These are phyloP conservation scores for Vanrija sp. DNA, from an alignment of 1,284 basidiomycete genomes.

Conservation along the genomic window DNA sequence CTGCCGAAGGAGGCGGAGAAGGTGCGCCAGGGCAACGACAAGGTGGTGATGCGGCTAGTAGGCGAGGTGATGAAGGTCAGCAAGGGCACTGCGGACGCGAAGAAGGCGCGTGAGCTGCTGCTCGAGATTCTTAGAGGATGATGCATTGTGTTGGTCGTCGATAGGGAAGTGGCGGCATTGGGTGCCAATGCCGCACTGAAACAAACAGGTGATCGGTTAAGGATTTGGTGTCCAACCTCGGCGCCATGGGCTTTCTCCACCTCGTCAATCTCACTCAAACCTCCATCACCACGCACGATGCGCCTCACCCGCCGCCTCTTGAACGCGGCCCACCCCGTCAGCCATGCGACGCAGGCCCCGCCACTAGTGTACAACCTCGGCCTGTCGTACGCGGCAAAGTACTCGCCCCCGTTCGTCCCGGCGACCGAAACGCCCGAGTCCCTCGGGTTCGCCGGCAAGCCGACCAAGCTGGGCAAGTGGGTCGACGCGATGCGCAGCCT, in stretches of 20 bases:
- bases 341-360: slow-evolving; percentile 11
- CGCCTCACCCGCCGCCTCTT: slow-evolving; percentile 11
- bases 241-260: too few species aligned
- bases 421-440: slow-evolving; percentile 4
- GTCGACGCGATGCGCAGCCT: slow-evolving; percentile 32
- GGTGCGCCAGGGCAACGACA: slow-evolving; percentile 67
- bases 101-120: slow-evolving; percentile 42
- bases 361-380: slow-evolving; percentile 42
- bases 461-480: slow-evolving; percentile 31
- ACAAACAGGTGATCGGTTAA: too few species aligned
- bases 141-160: not conserved
- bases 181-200: too few species aligned
- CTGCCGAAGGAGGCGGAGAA: slow-evolving; percentile 69
- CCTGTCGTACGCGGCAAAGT: slow-evolving; percentile 45
- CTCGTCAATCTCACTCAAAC: not conserved
- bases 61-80: slow-evolving; percentile 85
- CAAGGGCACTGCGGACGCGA: slow-evolving; percentile 68
- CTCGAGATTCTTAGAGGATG: slow-evolving; percentile 23
- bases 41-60: slow-evolving; percentile 81
- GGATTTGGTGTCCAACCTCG: too few species aligned
- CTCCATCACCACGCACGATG: slow-evolving; percentile 3
- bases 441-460: slow-evolving; percentile 17
- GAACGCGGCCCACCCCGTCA: slow-evolving; percentile 7
- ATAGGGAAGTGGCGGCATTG: too few species aligned
- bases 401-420: slow-evolving; percentile 44